These are phyloP conservation scores for Emericellopsis atlantica DNA, from an alignment of 2,329 filamentous ascomycete genomes.

Conservation along the genomic window DNA sequence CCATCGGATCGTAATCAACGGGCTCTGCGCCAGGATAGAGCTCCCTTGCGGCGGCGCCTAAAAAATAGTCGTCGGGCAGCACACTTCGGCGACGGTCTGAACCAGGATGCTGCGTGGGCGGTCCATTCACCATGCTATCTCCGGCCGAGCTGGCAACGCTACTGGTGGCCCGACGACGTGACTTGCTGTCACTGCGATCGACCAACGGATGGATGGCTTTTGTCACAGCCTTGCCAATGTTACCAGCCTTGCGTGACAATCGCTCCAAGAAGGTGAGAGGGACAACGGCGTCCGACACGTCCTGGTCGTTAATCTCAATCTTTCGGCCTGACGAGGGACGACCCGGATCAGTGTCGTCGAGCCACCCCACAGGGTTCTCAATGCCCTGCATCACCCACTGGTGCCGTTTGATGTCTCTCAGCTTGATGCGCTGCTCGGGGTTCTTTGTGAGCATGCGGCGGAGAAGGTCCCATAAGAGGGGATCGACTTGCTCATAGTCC, in stretches of 20 bases:
- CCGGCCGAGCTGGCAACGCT: slow-evolving; percentile 52
- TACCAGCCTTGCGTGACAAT: slow-evolving; percentile 50
- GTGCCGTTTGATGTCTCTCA: slow-evolving; percentile 88
- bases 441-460: slow-evolving; percentile 76
- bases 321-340: slow-evolving; percentile 65
- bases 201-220: slow-evolving; percentile 50
- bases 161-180: slow-evolving; percentile 44
- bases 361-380: slow-evolving; percentile 63
- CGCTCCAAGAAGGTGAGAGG: slow-evolving; percentile 80
- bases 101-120: slow-evolving; percentile 35
- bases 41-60: slow-evolving; percentile 11
- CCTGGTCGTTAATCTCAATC: slow-evolving; percentile 84
- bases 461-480: slow-evolving; percentile 67
- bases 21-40: slow-evolving; percentile 6
- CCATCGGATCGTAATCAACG: slow-evolving; percentile 24
- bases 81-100: slow-evolving; percentile 40
- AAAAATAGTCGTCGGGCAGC: slow-evolving; percentile 41
- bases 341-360: slow-evolving; percentile 86
- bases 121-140: slow-evolving; percentile 32
- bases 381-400: slow-evolving; percentile 80
- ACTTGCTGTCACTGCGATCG: slow-evolving; percentile 42
- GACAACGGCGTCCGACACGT: slow-evolving; percentile 82
- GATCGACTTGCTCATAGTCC: slow-evolving; percentile 75
- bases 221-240: slow-evolving; percentile 51
- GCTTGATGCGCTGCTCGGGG: slow-evolving; percentile 73